Percentiles rank a stretch among this genome's conserved stretches.
Conservation (phyloP, 2,329 filamentous ascomycete species). For the Sporothrix curviconia region DNA sequence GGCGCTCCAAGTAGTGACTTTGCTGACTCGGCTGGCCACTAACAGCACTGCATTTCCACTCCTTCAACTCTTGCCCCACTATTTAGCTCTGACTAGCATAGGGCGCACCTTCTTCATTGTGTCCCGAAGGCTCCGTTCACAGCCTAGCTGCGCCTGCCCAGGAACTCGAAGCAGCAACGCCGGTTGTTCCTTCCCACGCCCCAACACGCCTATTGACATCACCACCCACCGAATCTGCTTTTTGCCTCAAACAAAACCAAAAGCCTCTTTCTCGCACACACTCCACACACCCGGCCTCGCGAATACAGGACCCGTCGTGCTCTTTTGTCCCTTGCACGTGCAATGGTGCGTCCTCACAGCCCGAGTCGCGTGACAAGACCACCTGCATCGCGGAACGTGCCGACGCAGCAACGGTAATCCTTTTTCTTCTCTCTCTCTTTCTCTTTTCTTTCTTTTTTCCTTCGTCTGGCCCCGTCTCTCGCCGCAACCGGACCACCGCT, state of each 20-base stretch:
- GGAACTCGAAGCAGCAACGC: no score
- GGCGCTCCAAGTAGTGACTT: no score
- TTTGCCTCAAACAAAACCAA: no score
- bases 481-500: background rate
- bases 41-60: no score
- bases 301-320: background rate
- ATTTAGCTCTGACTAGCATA: no score
- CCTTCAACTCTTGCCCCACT: no score
- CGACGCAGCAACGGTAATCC: background rate
- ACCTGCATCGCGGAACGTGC: slow-evolving; percentile 1
- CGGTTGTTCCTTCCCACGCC: background rate
- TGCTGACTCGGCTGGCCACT: no score
- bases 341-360: slow-evolving; percentile 9
- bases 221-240: background rate
- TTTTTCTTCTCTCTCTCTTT: background rate
- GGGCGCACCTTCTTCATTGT: no score
- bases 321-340: background rate
- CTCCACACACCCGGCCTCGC: background rate
- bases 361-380: slow-evolving; percentile 12
- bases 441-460: no score
- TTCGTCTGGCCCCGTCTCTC: background rate
- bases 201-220: slow-evolving; percentile 12
- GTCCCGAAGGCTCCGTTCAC: no score
- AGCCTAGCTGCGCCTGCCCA: no score
- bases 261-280: no score